Percentiles rank a stretch among this genome's conserved stretches.
These are phyloP conservation scores for Phytophthora ohioensis DNA, from an alignment of 352 stramenopile genomes.

Conservation along the genomic window DNA sequence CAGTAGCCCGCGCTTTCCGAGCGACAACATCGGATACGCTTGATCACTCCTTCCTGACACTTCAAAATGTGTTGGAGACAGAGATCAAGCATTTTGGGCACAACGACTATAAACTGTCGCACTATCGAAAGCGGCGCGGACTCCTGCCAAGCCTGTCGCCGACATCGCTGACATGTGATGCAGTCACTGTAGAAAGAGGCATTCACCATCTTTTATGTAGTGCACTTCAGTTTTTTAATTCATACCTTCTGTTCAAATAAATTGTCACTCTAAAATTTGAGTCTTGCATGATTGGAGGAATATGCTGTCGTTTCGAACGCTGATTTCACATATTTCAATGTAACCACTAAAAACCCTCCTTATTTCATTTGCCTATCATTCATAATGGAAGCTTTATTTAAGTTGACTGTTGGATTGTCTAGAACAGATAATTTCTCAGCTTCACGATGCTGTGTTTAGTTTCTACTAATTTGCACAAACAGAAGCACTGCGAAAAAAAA, in stretches of 20 bases:
- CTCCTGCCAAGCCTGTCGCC: no score
- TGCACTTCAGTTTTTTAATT: conserved; percentile 16
- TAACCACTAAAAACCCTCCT: background rate
- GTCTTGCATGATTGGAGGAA: background rate
- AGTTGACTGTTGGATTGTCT: no score
- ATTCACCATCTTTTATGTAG: conserved; percentile 15
- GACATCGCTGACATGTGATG: no score
- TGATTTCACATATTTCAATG: conserved; percentile 3
- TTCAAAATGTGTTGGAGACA: conserved; percentile 9
- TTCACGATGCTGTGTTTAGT: no score
- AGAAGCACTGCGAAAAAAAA: no score
- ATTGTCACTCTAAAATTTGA: background rate
- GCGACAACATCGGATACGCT: background rate
- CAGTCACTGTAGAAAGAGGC: background rate
- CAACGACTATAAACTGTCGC: conserved; percentile 15
- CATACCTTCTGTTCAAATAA: background rate
- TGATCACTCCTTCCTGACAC: conserved; percentile 9
- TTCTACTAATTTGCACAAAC: no score
- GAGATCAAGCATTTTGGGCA: conserved; percentile 9
- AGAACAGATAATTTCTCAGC: no score
- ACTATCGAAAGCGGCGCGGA: no score
- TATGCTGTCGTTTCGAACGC: background rate
- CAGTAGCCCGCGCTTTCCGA: background rate
- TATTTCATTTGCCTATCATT: no score
- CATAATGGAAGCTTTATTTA: no score